A percentile compares a stretch with the other conserved stretches of the same genome.
phyloP scores from a whole-genome alignment of 768 basidiomycete species.

The Trametes sanguinea region DNA sequence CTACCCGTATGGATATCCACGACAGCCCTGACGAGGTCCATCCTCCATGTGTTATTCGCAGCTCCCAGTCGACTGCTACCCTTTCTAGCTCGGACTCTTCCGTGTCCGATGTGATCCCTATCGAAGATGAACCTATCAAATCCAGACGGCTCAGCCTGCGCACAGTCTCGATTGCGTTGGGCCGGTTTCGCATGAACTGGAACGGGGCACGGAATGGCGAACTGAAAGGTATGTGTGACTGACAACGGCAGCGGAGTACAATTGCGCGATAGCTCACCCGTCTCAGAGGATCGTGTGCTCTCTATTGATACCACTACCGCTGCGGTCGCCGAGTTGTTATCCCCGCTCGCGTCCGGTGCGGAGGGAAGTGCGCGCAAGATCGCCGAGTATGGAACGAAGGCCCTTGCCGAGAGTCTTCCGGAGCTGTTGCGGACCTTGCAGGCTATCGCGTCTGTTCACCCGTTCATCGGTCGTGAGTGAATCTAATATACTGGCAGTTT shows the following conservation, averaged over 20 bases:
- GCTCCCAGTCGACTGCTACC: not conserved
- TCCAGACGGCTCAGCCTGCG: not conserved
- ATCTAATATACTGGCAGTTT: no score
- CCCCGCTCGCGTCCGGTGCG: constrained; percentile 6
- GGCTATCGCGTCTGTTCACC: constrained; percentile 32
- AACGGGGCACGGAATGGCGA: not conserved
- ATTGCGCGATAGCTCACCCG: not conserved
- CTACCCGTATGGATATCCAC: not conserved
- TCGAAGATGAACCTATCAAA: not conserved
- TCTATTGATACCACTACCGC: not conserved
- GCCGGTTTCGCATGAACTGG: not conserved
- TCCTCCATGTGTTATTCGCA: not conserved
- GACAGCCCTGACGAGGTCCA: not conserved
- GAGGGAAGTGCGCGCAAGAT: constrained; percentile 6
- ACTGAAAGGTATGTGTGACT: not conserved
- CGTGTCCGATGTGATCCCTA: not conserved
- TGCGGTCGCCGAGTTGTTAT: constrained; percentile 6
- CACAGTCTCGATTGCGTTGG: not conserved
- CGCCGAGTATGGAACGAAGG: constrained; percentile 14
- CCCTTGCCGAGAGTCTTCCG: constrained; percentile 30
- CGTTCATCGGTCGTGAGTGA: constrained; percentile 31
- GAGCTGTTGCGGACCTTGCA: constrained; percentile 30
- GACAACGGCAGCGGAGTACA: no score
- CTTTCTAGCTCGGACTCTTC: not conserved
- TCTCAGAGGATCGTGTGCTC: constrained; percentile 5